Conservation (phyloP, 805 yeast species). For the Zygoascus biomembranicola region DNA sequence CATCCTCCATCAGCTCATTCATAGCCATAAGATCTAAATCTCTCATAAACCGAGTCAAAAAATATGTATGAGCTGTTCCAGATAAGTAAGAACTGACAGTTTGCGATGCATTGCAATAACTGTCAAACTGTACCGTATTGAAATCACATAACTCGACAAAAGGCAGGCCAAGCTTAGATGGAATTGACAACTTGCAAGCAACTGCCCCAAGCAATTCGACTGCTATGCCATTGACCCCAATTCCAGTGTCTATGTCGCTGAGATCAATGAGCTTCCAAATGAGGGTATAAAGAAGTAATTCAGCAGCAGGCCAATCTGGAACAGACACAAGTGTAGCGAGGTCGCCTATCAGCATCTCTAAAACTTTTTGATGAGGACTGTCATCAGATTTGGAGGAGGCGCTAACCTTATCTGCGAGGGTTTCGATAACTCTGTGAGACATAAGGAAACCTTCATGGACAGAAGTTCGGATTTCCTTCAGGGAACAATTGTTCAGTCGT, state of each 20-base stretch:
- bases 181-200: constrained; percentile 41
- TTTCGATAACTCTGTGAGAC: constrained; percentile 16
- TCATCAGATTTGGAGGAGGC: constrained; percentile 16
- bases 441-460: constrained; percentile 10
- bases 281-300: constrained; percentile 39
- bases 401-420: constrained; percentile 17
- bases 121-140: not conserved
- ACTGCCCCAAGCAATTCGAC: constrained; percentile 56
- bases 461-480: not conserved
- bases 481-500: too few species aligned
- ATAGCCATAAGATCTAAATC: constrained; percentile 7
- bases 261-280: constrained; percentile 35
- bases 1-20: not conserved
- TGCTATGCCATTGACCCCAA: constrained; percentile 32
- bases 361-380: constrained; percentile 18
- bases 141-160: not conserved
- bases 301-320: constrained; percentile 61
- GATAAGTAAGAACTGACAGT: not conserved
- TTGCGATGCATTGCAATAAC: not conserved
- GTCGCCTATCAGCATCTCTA: constrained; percentile 54
- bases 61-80: constrained; percentile 1
- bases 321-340: constrained; percentile 38
- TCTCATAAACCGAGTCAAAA: constrained; percentile 4
- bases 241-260: constrained; percentile 1
- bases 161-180: constrained; percentile 20